phyloP scores from a whole-genome alignment of 2,329 filamentous ascomycete species.

The Emmonsiellopsis sp. region DNA sequence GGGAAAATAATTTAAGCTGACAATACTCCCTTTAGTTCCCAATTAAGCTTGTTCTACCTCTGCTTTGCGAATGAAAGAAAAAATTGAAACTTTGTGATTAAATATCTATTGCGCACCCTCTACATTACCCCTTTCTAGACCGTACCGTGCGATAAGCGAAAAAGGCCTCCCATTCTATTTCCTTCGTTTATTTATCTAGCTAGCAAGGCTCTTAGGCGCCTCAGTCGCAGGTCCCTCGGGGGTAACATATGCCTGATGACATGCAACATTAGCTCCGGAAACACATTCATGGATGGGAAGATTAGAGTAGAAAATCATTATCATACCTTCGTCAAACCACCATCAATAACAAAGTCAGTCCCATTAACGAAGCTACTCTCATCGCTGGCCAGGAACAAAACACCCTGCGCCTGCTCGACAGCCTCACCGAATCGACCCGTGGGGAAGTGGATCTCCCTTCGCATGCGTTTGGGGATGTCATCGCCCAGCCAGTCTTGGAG shows the following conservation, averaged over 20 bases:
- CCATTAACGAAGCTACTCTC: conserved; percentile 87
- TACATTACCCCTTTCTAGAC: no score
- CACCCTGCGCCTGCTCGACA: conserved; percentile 85
- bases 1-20: no score
- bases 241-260: conserved; percentile 58
- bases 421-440: conserved; percentile 83
- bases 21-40: no score
- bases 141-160: no score
- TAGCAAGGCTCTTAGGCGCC: conserved; percentile 43
- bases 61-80: no score
- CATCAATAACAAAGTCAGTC: conserved; percentile 88
- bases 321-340: conserved; percentile 76
- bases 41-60: no score
- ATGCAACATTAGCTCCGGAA: conserved; percentile 6
- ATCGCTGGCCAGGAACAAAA: conserved; percentile 78
- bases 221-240: conserved; percentile 48
- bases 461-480: conserved; percentile 67
- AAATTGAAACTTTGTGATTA: no score
- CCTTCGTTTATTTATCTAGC: neutral
- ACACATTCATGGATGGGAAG: neutral
- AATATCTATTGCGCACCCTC: no score
- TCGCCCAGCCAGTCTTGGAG: conserved; percentile 91
- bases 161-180: no score
- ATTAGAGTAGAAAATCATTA: no score
- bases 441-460: conserved; percentile 85